These are phyloP conservation scores for Candolleomyces eurysporus DNA, from an alignment of 768 basidiomycete genomes.

Conservation along the genomic window DNA sequence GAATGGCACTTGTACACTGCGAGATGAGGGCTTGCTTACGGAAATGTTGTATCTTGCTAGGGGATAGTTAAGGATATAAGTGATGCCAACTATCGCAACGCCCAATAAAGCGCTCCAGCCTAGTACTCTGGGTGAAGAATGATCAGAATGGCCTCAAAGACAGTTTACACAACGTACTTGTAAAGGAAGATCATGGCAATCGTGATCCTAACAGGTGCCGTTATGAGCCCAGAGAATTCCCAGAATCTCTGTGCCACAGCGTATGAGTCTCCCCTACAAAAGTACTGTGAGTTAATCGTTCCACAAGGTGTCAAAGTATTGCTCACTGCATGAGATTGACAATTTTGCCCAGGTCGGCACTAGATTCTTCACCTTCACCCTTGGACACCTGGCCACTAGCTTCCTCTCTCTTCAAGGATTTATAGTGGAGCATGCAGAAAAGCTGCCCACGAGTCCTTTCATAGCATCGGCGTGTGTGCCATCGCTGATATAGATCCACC, in stretches of 20 bases:
- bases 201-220: conserved; percentile 58
- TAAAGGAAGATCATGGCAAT: conserved; percentile 74
- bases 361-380: conserved; percentile 34
- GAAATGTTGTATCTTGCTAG: conserved; percentile 64
- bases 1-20: not conserved
- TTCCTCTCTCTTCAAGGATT: conserved; percentile 60
- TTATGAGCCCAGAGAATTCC: conserved; percentile 66
- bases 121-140: conserved; percentile 46
- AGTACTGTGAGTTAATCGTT: conserved; percentile 5
- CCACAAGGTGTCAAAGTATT: conserved; percentile 1
- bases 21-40: conserved; percentile 32
- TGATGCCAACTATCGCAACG: conserved; percentile 60
- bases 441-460: conserved; percentile 71
- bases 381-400: conserved; percentile 45
- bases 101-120: conserved; percentile 80
- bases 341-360: conserved; percentile 66
- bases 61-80: conserved; percentile 64
- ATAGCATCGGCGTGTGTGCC: conserved; percentile 68
- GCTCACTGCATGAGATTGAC: conserved; percentile 74
- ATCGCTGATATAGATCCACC: conserved; percentile 58
- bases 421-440: conserved; percentile 69
- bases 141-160: not conserved
- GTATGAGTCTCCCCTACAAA: conserved; percentile 62
- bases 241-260: conserved; percentile 71
- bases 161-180: conserved; percentile 36